A percentile compares a stretch with the other conserved stretches of the same genome.
Conservation (phyloP, 2,329 filamentous ascomycete species). For the Aureobasidium pullulans region DNA sequence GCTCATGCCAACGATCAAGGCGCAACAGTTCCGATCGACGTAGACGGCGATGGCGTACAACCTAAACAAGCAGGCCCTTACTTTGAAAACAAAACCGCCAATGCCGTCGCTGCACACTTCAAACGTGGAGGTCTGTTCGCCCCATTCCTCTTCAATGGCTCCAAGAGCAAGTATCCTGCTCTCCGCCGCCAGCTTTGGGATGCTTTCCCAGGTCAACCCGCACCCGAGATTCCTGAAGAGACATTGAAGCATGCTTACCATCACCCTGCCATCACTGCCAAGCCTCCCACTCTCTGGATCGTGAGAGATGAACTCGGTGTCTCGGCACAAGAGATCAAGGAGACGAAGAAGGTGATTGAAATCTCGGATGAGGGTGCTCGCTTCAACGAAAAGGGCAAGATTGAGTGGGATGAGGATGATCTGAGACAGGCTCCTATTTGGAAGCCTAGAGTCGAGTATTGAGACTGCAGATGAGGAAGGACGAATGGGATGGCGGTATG, state of each 20-base stretch:
- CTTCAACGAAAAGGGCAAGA: constrained; percentile 38
- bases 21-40: constrained; percentile 18
- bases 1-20: constrained; percentile 22
- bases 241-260: constrained; percentile 36
- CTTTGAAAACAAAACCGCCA: constrained; percentile 10
- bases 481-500: background rate
- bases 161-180: constrained; percentile 1
- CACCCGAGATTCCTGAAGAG: constrained; percentile 17
- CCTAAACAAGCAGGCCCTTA: constrained; percentile 2
- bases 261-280: constrained; percentile 35
- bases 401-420: constrained; percentile 34
- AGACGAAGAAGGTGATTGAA: constrained; percentile 29
- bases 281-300: constrained; percentile 38
- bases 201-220: constrained; percentile 18
- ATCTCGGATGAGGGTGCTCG: constrained; percentile 39
- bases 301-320: constrained; percentile 37
- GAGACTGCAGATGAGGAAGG: background rate
- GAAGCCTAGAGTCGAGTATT: constrained; percentile 21
- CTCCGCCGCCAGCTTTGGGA: constrained; percentile 1
- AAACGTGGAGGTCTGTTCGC: constrained; percentile 7
- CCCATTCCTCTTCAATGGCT: constrained; percentile 11
- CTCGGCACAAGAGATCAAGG: constrained; percentile 32
- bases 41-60: constrained; percentile 15
- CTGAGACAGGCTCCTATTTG: constrained; percentile 33
- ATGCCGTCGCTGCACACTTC: background rate